Conservation (phyloP, 2,329 filamentous ascomycete species). For the Parascedosporium putredinis region DNA sequence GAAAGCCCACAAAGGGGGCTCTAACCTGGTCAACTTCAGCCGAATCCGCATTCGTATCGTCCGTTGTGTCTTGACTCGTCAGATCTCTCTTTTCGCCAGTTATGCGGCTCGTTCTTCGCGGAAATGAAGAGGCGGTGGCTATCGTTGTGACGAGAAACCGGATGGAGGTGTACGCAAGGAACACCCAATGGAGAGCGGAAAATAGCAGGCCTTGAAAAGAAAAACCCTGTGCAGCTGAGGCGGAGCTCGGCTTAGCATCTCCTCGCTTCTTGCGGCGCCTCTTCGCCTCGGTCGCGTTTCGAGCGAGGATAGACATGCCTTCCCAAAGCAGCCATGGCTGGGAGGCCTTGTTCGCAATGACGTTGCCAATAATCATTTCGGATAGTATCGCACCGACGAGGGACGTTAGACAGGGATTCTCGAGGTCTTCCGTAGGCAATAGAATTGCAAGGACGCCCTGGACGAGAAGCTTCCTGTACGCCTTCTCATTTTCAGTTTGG, state of each 20-base stretch:
- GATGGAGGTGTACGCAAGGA: constrained; percentile 48
- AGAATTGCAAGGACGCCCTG: constrained; percentile 73
- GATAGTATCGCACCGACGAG: constrained; percentile 81
- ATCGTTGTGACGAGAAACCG: constrained; percentile 57
- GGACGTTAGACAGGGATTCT: constrained; percentile 74
- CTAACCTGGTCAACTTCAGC: constrained; percentile 21
- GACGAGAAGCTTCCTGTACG: constrained; percentile 82
- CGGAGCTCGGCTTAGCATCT: not conserved
- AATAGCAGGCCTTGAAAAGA: constrained; percentile 42
- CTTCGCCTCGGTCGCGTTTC: constrained; percentile 8
- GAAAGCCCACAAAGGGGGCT: constrained; percentile 65
- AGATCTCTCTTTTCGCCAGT: constrained; percentile 15
- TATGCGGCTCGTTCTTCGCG: constrained; percentile 28
- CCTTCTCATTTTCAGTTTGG: constrained; percentile 67
- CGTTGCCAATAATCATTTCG: constrained; percentile 78
- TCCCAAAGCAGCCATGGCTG: constrained; percentile 89
- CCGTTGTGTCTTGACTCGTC: constrained; percentile 8
- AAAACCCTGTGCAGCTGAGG: not conserved
- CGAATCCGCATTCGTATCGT: constrained; percentile 2
- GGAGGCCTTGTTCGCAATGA: constrained; percentile 67
- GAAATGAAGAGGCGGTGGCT: constrained; percentile 56
- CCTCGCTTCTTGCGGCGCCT: constrained; percentile 2
- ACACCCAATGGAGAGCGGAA: constrained; percentile 42
- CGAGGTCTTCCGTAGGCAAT: constrained; percentile 82
- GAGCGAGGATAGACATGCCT: constrained; percentile 59